Evolutionary conservation across 495 filamentous ascomycete species (phyloP), one percentile per base, ranked within the genome.

Genomic region (Aspergillus bridgeri): DNA sequence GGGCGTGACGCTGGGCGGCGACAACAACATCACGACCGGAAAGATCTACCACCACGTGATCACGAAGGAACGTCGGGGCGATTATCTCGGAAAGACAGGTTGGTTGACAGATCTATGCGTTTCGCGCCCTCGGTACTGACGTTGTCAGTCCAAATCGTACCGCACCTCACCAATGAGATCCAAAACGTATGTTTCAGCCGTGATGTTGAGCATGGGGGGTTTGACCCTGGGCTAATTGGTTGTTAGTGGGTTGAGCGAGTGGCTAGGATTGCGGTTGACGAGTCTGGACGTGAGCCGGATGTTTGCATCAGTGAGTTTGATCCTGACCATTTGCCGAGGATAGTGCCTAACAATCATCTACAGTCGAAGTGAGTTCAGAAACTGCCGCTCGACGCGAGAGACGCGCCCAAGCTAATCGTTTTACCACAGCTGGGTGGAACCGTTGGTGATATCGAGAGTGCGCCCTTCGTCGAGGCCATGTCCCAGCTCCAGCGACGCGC

Each of bases 1-100:
- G 47, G 81, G 84, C 59, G 80, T 89, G 54, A 87, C 86, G 9
- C 81, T 96, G 23, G 87, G 81, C 6, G 76, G 84, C 19, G 89
- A 94, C 56, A 89, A 90, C 75, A 96, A 96, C 68, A 94, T 97
- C 73, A 97, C 92, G 21, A 96, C 92, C 9, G 94, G 94, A 59
- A 98, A 97, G 79, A 88, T 97, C 59, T 97, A 96, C 73, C 79
- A 90, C 67, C 82, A 87, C 59, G 94, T 97, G 20, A 93, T 96
- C 58, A 78, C 88, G 66, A 80, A 78, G 58, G 88, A 96, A 75
- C 81, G 92, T 49, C 75, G 77, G 24, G 93, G 93, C 23, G 84
- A 90, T 66, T 98, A 98, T 63, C 83, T 97, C 7, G 94, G 94
- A 54, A 86, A 86, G 64, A 98, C 94, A 0, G 33, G 33, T 38